Conservation (phyloP, 1,284 basidiomycete species). For the Cryptococcus floricola region DNA sequence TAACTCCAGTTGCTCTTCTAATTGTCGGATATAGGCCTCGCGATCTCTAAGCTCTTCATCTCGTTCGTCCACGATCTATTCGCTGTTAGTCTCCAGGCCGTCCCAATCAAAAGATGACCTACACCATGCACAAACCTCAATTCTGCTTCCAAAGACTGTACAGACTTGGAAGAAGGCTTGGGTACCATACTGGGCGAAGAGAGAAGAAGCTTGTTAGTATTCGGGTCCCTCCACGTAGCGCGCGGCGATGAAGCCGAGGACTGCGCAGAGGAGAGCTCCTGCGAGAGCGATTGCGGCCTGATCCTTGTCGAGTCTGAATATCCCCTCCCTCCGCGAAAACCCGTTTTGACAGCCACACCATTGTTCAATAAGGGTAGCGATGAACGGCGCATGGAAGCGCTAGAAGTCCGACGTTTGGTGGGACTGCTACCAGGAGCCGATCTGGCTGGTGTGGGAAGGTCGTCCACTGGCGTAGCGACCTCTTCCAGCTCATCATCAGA, state of each 20-base stretch:
- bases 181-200: conserved; percentile 30
- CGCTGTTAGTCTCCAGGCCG: neutral
- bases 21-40: conserved; percentile 72
- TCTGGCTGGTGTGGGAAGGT: neutral
- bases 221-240: conserved; percentile 34
- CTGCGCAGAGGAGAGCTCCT: conserved; percentile 87
- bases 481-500: conserved; percentile 10
- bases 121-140: conserved; percentile 35
- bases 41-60: conserved; percentile 73
- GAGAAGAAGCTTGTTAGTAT: conserved; percentile 23
- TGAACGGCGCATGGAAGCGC: conserved; percentile 13
- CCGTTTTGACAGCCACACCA: conserved; percentile 20
- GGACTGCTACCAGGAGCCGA: conserved; percentile 2
- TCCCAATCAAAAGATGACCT: conserved; percentile 1
- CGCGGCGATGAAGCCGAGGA: conserved; percentile 52
- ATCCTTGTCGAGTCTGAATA: conserved; percentile 26
- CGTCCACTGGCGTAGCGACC: too few species aligned
- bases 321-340: conserved; percentile 48
- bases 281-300: conserved; percentile 73
- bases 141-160: conserved; percentile 80
- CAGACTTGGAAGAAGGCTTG: conserved; percentile 55
- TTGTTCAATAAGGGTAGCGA: conserved; percentile 18
- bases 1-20: conserved; percentile 60
- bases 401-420: neutral
- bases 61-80: conserved; percentile 66